phyloP scores from a whole-genome alignment of 441 rosid genomes.

The Populus tomentosa region DNA sequence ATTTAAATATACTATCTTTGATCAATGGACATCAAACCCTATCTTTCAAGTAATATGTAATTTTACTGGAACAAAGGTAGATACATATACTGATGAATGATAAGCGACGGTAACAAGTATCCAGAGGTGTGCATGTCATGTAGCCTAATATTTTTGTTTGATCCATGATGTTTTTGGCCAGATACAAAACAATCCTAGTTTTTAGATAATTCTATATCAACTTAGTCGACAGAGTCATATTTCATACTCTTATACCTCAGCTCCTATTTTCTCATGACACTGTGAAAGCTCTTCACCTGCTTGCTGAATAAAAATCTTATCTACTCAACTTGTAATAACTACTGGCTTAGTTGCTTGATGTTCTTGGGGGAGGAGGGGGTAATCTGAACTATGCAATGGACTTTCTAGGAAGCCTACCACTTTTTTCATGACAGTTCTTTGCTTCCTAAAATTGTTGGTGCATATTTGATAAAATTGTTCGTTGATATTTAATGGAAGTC shows the following conservation, averaged over 20 bases:
- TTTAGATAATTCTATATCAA: too few relatives aligned
- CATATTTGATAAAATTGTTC: background rate
- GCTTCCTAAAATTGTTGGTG: background rate
- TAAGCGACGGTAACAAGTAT: too few relatives aligned
- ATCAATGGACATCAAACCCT: background rate
- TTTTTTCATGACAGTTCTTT: background rate
- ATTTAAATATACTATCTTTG: background rate
- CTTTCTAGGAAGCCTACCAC: background rate
- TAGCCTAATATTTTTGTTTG: too few relatives aligned
- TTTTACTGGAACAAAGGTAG: too few relatives aligned
- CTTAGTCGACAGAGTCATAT: too few relatives aligned
- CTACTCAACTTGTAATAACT: background rate
- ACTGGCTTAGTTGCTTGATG: background rate
- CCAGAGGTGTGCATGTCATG: too few relatives aligned
- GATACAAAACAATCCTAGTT: too few relatives aligned
- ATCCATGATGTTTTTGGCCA: too few relatives aligned
- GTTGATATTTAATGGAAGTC: background rate
- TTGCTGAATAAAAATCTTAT: background rate
- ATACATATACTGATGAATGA: too few relatives aligned
- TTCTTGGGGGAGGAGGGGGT: background rate
- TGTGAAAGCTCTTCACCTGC: background rate
- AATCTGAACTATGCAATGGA: background rate
- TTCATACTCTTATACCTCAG: background rate
- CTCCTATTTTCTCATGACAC: background rate
- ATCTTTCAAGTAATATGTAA: background rate